phyloP scores from a whole-genome alignment of 140 eudicot species.

The Oenanthe javanica region DNA sequence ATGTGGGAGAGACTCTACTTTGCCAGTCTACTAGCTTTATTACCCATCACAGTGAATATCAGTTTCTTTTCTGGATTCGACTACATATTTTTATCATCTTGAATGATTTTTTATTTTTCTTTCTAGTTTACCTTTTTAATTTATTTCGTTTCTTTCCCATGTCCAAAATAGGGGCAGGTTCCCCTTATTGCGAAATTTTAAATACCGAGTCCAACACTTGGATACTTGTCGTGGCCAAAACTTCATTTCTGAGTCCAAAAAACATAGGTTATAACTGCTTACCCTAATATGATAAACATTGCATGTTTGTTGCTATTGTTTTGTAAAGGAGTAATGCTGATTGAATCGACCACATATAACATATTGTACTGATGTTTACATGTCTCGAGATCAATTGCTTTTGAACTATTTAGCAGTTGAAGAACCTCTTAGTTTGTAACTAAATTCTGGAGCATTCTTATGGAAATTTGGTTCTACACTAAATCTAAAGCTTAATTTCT shows the following conservation, averaged over 20 bases:
- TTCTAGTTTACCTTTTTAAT: background rate
- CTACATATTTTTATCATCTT: background rate
- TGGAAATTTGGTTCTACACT: background rate
- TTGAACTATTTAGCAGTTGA: background rate
- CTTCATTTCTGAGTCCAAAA: background rate
- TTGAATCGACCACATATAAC: background rate
- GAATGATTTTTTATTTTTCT: background rate
- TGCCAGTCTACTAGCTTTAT: background rate
- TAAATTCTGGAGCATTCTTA: background rate
- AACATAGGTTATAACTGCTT: background rate
- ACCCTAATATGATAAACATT: background rate
- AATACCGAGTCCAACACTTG: background rate
- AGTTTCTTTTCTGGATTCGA: background rate
- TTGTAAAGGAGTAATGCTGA: background rate
- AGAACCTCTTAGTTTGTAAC: background rate
- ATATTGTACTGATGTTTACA: background rate
- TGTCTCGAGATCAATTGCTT: background rate
- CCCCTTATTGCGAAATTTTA: background rate
- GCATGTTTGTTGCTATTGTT: background rate
- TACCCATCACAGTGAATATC: background rate
- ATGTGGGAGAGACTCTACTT: background rate
- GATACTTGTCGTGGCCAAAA: background rate
- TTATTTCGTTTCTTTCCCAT: background rate
- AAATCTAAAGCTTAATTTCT: background rate
- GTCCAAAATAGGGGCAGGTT: background rate